A percentile compares a stretch with the other conserved stretches of the same genome.
phyloP scores from a whole-genome alignment of 208 protist genomes.

The Cochliopodium minus region DNA sequence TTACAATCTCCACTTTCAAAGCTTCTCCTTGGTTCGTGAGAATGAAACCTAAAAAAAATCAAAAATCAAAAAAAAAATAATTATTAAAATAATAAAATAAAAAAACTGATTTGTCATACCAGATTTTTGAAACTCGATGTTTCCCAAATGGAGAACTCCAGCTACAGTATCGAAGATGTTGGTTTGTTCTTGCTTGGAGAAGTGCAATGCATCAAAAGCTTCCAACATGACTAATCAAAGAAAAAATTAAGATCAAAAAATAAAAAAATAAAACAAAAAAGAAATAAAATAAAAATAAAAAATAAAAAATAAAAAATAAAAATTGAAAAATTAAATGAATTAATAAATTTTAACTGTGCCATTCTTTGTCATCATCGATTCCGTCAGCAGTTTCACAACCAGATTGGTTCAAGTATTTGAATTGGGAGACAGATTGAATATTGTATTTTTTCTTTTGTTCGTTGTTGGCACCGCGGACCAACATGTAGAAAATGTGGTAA shows the following conservation, averaged over 20 bases:
- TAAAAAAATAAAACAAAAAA: no score
- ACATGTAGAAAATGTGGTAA: slow-evolving; percentile 86
- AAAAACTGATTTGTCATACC: no score
- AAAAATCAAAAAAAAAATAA: no score
- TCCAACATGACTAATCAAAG: slow-evolving; percentile 48
- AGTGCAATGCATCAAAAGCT: slow-evolving; percentile 67
- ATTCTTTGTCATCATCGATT: neutral
- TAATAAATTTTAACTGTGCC: no score
- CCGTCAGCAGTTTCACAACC: neutral
- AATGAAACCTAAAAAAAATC: no score
- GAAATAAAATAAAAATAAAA: no score
- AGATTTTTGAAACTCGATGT: slow-evolving; percentile 58
- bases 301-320: no score
- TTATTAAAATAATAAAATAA: no score
- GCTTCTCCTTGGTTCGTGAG: no score
- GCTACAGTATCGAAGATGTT: slow-evolving; percentile 55
- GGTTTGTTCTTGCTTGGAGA: slow-evolving; percentile 42
- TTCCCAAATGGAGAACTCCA: slow-evolving; percentile 70
- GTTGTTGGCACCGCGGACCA: slow-evolving; percentile 37
- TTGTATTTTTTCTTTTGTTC: slow-evolving; percentile 30
- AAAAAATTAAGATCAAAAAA: no score
- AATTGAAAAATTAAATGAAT: no score
- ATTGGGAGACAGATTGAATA: slow-evolving; percentile 29
- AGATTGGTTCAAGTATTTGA: slow-evolving; percentile 17
- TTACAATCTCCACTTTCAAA: no score